These are phyloP conservation scores for Trichosporon sp. DNA, from an alignment of 1,284 basidiomycete species.

Conservation along the genomic window DNA sequence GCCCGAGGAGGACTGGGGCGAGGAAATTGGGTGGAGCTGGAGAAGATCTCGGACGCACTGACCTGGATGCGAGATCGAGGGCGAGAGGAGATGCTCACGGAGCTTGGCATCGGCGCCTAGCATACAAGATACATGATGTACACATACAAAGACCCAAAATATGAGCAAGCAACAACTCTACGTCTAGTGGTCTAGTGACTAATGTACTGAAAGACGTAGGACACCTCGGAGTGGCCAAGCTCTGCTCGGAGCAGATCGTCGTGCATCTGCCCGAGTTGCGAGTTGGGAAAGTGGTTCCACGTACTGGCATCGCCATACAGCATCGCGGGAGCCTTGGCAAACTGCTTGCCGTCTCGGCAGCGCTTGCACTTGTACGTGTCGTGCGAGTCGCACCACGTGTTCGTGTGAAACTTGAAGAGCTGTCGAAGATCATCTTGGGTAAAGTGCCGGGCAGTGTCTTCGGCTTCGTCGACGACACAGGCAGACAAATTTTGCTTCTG, in stretches of 20 bases:
- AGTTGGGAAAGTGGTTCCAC: constrained; percentile 98
- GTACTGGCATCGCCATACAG: constrained; percentile 97
- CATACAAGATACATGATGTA: constrained; percentile 14
- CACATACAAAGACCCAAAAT: constrained; percentile 17
- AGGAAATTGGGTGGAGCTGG: constrained; percentile 61
- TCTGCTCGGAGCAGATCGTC: constrained; percentile 94
- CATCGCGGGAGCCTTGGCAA: constrained; percentile 78
- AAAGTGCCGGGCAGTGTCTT: constrained; percentile 94
- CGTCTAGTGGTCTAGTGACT: constrained; percentile 37
- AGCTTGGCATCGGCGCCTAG: constrained; percentile 66
- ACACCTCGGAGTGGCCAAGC: constrained; percentile 78
- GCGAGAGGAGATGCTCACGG: constrained; percentile 63
- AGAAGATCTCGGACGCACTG: constrained; percentile 70
- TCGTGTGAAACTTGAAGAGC: constrained; percentile 87
- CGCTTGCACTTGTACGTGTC: constrained; percentile 98
- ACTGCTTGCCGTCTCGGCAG: constrained; percentile 84
- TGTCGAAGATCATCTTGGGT: constrained; percentile 85
- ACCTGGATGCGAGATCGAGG: constrained; percentile 65
- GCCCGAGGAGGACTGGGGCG: constrained; percentile 46
- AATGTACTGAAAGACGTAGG: constrained; percentile 89
- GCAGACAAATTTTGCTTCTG: constrained; percentile 96
- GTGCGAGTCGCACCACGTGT: constrained; percentile 89
- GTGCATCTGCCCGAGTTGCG: constrained; percentile 85
- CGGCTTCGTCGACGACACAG: constrained; percentile 95
- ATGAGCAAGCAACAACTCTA: constrained; percentile 2